These are phyloP conservation scores for Rhodotorula babjevae DNA, from an alignment of 768 basidiomycete genomes.

Conservation along the genomic window DNA sequence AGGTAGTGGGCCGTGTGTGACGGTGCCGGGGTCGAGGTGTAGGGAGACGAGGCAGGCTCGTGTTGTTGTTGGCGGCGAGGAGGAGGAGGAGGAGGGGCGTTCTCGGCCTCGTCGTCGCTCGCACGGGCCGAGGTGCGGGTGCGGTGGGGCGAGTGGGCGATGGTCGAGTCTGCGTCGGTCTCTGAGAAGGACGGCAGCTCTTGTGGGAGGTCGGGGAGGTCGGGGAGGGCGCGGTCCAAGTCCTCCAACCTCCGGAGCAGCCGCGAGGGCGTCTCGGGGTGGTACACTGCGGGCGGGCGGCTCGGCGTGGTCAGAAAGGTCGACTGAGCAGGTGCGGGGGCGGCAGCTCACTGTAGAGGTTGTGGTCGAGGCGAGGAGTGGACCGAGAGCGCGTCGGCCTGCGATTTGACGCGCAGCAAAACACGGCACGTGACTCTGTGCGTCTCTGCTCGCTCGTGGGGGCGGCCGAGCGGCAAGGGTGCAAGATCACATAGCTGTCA, in stretches of 20 bases:
- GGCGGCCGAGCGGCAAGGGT: too few relatives aligned
- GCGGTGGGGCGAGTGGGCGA: constrained; percentile 16
- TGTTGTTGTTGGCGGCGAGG: neutral
- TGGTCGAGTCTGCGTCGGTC: constrained; percentile 28
- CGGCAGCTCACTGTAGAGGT: too few relatives aligned
- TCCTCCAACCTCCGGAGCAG: constrained; percentile 25
- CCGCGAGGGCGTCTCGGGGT: constrained; percentile 36
- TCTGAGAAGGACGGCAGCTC: constrained; percentile 27
- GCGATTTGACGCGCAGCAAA: too few relatives aligned
- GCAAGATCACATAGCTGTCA: too few relatives aligned
- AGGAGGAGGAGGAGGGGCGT: neutral
- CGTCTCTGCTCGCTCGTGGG: too few relatives aligned
- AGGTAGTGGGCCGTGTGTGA: neutral
- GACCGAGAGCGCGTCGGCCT: too few relatives aligned
- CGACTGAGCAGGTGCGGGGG: too few relatives aligned
- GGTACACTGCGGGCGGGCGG: constrained; percentile 16
- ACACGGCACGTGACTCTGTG: too few relatives aligned
- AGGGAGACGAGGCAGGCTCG: constrained; percentile 1
- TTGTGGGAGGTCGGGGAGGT: constrained; percentile 24
- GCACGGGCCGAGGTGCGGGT: neutral
- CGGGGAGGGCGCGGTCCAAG: constrained; percentile 22
- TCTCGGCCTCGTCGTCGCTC: neutral
- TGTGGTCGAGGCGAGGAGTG: too few relatives aligned
- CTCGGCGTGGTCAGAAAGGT: too few relatives aligned
- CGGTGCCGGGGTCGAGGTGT: neutral